A percentile compares a stretch with the other conserved stretches of the same genome.
Conservation (phyloP, 1,139 yeast genomes). For the Candida pseudoviswanathii region DNA sequence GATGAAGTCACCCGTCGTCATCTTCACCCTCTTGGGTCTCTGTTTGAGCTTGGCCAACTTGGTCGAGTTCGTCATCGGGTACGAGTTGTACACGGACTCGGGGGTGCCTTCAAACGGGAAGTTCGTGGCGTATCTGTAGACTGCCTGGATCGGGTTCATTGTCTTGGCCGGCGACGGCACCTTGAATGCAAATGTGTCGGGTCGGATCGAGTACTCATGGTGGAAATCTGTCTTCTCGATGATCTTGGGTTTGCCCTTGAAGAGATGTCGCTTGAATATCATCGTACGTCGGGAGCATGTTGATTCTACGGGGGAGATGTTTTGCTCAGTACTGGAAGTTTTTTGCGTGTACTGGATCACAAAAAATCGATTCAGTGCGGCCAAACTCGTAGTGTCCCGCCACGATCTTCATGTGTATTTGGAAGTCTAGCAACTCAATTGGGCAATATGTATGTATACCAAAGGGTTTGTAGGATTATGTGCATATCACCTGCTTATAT, state of each 20-base stretch:
- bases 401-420: too few relatives aligned
- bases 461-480: too few relatives aligned
- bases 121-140: constrained; percentile 46
- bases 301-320: too few relatives aligned
- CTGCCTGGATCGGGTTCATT: constrained; percentile 38
- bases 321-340: not conserved
- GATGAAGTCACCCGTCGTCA: constrained; percentile 77
- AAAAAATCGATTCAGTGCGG: too few relatives aligned
- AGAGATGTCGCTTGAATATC: constrained; percentile 10
- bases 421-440: too few relatives aligned
- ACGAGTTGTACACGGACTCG: constrained; percentile 42
- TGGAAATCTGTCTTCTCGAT: constrained; percentile 29
- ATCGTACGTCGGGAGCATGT: not conserved
- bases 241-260: constrained; percentile 18
- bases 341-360: not conserved
- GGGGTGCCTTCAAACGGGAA: constrained; percentile 47
- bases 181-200: constrained; percentile 51
- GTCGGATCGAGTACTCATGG: constrained; percentile 51
- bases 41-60: constrained; percentile 45
- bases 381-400: too few relatives aligned
- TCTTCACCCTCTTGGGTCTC: constrained; percentile 66
- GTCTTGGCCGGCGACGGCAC: constrained; percentile 32
- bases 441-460: too few relatives aligned
- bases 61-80: constrained; percentile 44
- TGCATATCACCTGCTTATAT: too few relatives aligned